Evolutionary conservation across 345 rosid species (phyloP), one percentile per base, ranked within the genome.

Genomic region (Eucalyptus erythrocorys): DNA sequence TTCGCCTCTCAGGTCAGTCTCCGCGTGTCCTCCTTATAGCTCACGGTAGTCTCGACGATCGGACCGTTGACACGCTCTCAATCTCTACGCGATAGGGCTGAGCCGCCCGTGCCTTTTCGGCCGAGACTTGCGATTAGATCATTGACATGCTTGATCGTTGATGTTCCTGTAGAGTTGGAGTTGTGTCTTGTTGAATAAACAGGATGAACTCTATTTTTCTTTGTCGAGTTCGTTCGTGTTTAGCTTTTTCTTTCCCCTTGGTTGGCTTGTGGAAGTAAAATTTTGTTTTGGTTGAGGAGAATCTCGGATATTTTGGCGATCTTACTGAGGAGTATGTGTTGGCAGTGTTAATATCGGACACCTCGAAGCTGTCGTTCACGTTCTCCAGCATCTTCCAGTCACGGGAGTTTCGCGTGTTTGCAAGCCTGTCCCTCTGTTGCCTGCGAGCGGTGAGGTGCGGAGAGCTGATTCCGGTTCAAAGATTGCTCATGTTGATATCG

Each of bases 341-440:
- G 88, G 85, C 94, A 96, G 99, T 85, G 91, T 91, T 86, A 96
- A 97, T 93, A 92, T 95, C 51, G 99, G 99, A 37, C 96, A 97
- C 89, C 90, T 96, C 32, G 99, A 97, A 87, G 96, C 98, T 61
- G 94, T 96, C 6, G 89, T 96, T 86, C 89, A 90, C 79, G 86
- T 97, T 80, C 94, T 97, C 17, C 95, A 90, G 30, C 95, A 91
- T 68, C 96, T 98, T 26, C 94, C 85, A 19, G 87, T 96, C 45
- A 90, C 92, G 26, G 98, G 95, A 64, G 97, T 96, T 89, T 95
- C 99, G 1, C 96, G 99, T 10, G 98, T 95, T 84, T 97, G 98
- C 92, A 95, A 96, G 91, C 93, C 95, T 26, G 53, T 96, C 32
- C 93, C 95, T 87, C 87, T 90, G 14, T 48, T 91, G 34, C 85